Percentiles rank a stretch among this genome's conserved stretches.
Evolutionary conservation across 306 rosid genomes (phyloP).

Genomic region (Pachyrhizus erosus): DNA sequence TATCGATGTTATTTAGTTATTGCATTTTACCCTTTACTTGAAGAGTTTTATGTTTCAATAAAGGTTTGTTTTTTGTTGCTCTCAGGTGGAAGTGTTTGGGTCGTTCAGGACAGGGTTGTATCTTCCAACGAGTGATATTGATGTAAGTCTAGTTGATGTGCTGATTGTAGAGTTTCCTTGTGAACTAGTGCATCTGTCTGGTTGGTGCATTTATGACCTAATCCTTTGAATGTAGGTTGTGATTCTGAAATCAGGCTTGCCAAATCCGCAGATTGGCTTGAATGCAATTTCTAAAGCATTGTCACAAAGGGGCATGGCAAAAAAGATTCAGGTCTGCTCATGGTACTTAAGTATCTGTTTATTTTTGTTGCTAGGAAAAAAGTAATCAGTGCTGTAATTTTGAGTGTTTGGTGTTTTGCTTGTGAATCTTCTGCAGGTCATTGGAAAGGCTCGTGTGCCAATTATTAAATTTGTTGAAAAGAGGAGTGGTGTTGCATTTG

Average conservation of each 20-base stretch:
- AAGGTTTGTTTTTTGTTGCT: conserved; percentile 34
- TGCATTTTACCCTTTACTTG: not conserved
- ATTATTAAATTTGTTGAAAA: conserved; percentile 89
- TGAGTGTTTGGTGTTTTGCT: conserved; percentile 34
- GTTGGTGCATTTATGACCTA: conserved; percentile 22
- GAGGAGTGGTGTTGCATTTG: conserved; percentile 83
- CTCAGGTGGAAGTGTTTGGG: conserved; percentile 95
- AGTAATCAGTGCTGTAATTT: not conserved
- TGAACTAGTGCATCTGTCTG: conserved; percentile 7
- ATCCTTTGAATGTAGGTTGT: conserved; percentile 68
- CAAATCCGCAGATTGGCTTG: conserved; percentile 82
- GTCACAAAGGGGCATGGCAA: conserved; percentile 85
- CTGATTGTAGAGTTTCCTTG: not conserved
- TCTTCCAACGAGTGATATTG: conserved; percentile 95
- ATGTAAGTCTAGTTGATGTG: conserved; percentile 60
- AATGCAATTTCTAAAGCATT: conserved; percentile 91
- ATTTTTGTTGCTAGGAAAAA: not conserved
- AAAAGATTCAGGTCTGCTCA: conserved; percentile 72
- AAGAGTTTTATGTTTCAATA: conserved; percentile 10
- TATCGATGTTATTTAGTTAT: conserved; percentile 38
- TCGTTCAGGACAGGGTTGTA: conserved; percentile 92
- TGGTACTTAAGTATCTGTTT: conserved; percentile 17
- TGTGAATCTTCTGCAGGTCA: conserved; percentile 63
- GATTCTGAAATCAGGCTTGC: conserved; percentile 78
- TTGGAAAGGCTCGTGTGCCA: conserved; percentile 96